phyloP scores from a whole-genome alignment of 495 filamentous ascomycete genomes.

The Penicillium paxilli region DNA sequence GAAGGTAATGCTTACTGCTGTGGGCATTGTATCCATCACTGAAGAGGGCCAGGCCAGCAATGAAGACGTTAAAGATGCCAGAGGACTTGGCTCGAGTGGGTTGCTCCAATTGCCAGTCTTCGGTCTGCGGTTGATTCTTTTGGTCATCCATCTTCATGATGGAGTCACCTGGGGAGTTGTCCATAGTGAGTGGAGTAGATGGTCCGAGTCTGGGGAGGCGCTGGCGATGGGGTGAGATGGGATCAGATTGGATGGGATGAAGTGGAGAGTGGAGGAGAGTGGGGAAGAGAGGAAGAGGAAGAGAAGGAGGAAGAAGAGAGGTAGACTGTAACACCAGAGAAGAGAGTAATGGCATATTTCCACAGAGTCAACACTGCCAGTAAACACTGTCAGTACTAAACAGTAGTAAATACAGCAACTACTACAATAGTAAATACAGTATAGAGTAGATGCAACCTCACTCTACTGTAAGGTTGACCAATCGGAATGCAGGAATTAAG shows the following conservation, averaged over 20 bases:
- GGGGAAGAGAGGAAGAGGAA: background rate
- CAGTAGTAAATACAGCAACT: too few species aligned
- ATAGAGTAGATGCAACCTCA: too few species aligned
- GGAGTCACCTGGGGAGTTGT: constrained; percentile 12
- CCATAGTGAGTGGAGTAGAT: constrained; percentile 10
- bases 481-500: too few species aligned
- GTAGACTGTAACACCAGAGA: background rate
- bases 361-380: background rate
- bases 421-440: too few species aligned
- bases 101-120: constrained; percentile 13
- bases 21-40: constrained; percentile 47
- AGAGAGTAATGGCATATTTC: too few species aligned
- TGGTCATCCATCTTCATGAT: constrained; percentile 10
- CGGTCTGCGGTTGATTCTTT: constrained; percentile 5
- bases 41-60: constrained; percentile 39
- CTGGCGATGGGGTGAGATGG: background rate
- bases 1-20: constrained; percentile 23
- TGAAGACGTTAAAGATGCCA: constrained; percentile 32
- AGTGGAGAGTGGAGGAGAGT: background rate
- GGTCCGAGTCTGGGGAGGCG: too few species aligned
- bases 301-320: background rate
- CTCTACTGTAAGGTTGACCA: too few species aligned
- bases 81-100: constrained; percentile 8
- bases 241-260: background rate
- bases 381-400: too few species aligned